Conservation (phyloP, 805 yeast genomes). For the Zygosaccharomyces rouxii region DNA sequence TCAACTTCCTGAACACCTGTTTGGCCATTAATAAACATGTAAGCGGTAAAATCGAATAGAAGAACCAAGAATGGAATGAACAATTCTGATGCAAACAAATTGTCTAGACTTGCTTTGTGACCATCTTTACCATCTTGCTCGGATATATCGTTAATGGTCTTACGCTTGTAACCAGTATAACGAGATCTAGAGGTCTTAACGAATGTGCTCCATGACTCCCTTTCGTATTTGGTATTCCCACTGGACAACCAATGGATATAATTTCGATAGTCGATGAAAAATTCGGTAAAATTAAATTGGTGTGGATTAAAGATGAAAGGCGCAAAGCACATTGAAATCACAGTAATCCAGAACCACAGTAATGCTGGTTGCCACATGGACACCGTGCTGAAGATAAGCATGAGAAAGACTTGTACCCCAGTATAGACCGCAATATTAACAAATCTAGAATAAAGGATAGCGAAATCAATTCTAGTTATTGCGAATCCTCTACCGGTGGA, state of each 20-base stretch:
- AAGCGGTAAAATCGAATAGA: slow-evolving; percentile 65
- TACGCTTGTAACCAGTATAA: slow-evolving; percentile 86
- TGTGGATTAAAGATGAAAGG: slow-evolving; percentile 77
- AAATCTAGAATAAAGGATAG: slow-evolving; percentile 68
- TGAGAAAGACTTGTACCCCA: slow-evolving; percentile 65
- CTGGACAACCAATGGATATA: slow-evolving; percentile 73
- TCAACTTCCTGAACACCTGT: slow-evolving; percentile 62
- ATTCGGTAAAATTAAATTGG: slow-evolving; percentile 65
- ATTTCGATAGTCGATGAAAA: slow-evolving; percentile 61
- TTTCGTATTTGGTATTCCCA: slow-evolving; percentile 65
- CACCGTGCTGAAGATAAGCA: slow-evolving; percentile 68
- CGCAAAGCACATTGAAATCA: slow-evolving; percentile 59
- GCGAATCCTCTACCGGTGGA: slow-evolving; percentile 96
- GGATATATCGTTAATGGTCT: slow-evolving; percentile 58
- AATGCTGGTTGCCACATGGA: slow-evolving; percentile 79
- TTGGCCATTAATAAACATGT: slow-evolving; percentile 78
- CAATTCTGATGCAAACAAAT: slow-evolving; percentile 76
- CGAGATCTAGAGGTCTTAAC: slow-evolving; percentile 77
- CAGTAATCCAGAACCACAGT: slow-evolving; percentile 71
- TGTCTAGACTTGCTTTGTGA: slow-evolving; percentile 72
- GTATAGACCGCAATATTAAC: slow-evolving; percentile 71
- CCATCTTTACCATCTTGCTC: slow-evolving; percentile 57
- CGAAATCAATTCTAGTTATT: slow-evolving; percentile 70
- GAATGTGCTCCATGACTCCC: slow-evolving; percentile 75
- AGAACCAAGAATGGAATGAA: slow-evolving; percentile 68